Evolutionary conservation across 345 rosid genomes (phyloP), one percentile per base, ranked within the genome.

Genomic region (Psidium guajava): DNA sequence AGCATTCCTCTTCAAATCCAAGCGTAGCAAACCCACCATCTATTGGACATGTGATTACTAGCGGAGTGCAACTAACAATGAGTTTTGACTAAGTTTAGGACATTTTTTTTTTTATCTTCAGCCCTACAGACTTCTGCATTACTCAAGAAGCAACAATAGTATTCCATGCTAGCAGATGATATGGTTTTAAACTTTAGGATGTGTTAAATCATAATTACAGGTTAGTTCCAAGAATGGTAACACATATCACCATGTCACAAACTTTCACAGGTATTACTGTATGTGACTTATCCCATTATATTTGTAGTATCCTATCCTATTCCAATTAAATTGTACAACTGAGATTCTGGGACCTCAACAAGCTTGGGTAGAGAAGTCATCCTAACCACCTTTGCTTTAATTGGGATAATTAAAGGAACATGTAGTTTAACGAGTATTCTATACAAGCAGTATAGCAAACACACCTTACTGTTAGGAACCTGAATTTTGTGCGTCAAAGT

Each of bases 391-490:
- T 81, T 13, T 14, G 28, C 54, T 81, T 81, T 25, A 27, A 81
- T 81, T 8, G 1, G 27, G 36, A 47, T 49, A 25, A 44, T 49
- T 44, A 27, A 21, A 69, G 5, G 18, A 69, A n/a, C 77, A 54
- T 21, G 25, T 54, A 69, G 11, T 49, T 51, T 27, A 49, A 24
- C 54, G 16, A 47, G 28, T 81, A 81, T 44, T 44, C 53, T 5
- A 54, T 51, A 52, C 25, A 82, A 36, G n/a, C 5, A 54, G 36
- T 25, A 59, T 82, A 50, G 77, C 49, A 28, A 82, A 11, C 87
- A 28, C 81, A 94, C 99, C 96, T 95, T 96, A 69, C 96, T 92
- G 84, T 95, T 96, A 7, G 99, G 99, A 86, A 97, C 97, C 80
- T 95, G 95, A 42, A 95, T 91, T 89, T 85, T 91, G 15, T 94